Conservation (phyloP, 495 filamentous ascomycete species). For the Apiosordaria backusii region DNA sequence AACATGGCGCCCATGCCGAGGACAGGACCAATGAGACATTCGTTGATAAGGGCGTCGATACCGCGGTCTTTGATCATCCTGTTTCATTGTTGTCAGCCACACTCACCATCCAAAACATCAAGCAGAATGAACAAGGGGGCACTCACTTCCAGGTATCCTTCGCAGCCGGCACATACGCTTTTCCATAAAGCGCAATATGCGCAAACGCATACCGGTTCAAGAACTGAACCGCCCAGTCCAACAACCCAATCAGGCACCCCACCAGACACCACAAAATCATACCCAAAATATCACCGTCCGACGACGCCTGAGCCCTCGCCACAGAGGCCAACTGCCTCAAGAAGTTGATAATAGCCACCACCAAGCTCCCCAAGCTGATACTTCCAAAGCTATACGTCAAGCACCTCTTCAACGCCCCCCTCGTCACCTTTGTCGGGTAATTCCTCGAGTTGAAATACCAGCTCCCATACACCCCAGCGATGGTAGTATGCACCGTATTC, state of each 20-base stretch:
- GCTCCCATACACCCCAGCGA: constrained; percentile 83
- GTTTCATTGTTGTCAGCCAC: constrained; percentile 18
- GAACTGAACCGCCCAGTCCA: constrained; percentile 82
- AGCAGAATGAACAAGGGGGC: background rate
- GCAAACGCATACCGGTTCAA: constrained; percentile 84
- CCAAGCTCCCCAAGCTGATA: constrained; percentile 77
- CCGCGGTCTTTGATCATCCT: constrained; percentile 86
- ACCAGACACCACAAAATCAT: constrained; percentile 67
- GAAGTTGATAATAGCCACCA: constrained; percentile 85
- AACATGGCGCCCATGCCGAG: constrained; percentile 84
- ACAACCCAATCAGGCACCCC: constrained; percentile 67
- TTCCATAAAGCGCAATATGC: constrained; percentile 88
- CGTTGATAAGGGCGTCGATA: constrained; percentile 83
- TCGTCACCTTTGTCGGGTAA: constrained; percentile 70
- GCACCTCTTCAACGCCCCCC: constrained; percentile 70
- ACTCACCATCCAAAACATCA: background rate
- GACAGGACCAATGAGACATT: constrained; percentile 86
- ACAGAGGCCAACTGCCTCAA: constrained; percentile 73
- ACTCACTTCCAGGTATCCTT: constrained; percentile 77
- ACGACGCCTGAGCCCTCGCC: constrained; percentile 60
- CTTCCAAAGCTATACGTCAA: constrained; percentile 90
- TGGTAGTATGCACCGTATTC: constrained; percentile 83
- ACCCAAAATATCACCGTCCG: constrained; percentile 65
- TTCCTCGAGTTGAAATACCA: constrained; percentile 83
- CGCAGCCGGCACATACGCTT: constrained; percentile 75